Conservation (phyloP, 352 stramenopile species). For the Globisporangium cystogenes region DNA sequence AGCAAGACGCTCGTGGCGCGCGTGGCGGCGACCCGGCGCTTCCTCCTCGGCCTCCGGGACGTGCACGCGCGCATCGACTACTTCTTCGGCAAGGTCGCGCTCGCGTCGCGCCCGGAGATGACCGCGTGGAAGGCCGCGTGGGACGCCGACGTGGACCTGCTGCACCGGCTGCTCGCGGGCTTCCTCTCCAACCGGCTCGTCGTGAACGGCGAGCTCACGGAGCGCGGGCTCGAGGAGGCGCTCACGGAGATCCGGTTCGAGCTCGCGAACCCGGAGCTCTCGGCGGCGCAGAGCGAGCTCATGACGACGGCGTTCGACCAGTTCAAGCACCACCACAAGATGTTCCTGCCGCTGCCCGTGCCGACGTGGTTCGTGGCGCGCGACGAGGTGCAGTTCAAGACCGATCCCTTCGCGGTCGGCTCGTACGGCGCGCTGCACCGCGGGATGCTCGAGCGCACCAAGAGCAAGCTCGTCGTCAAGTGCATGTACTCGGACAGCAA, state of each 20-base stretch:
- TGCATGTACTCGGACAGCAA: conserved; percentile 5
- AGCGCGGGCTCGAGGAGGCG: conserved; percentile 11
- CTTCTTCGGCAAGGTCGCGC: conserved; percentile 5
- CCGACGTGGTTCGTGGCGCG: conserved; percentile 17
- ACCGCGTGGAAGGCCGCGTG: conserved; percentile 7
- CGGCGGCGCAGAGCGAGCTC: conserved; percentile 1
- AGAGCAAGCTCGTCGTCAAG: conserved; percentile 29
- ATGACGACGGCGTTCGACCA: conserved; percentile 13
- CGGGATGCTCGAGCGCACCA: conserved; percentile 14
- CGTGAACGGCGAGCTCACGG: conserved; percentile 6
- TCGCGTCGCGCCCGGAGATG: conserved; percentile 9
- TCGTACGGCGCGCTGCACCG: conserved; percentile 15
- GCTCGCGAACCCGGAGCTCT: conserved; percentile 2
- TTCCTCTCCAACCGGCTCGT: conserved; percentile 10
- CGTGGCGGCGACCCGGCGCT: conserved; percentile 1
- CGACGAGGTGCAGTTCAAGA: conserved; percentile 8
- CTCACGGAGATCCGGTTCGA: conserved; percentile 18
- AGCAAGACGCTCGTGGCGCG: conserved; percentile 10
- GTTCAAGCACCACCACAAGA: conserved; percentile 4
- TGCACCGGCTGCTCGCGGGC: conserved; percentile 6
- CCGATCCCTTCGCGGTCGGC: conserved; percentile 6
- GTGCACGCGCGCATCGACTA: conserved; percentile 4
- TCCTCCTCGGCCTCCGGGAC: background rate
- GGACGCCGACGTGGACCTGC: conserved; percentile 11
- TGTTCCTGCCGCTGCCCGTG: conserved; percentile 4